phyloP scores from a whole-genome alignment of 345 rosid species.

The Microcos paniculata region DNA sequence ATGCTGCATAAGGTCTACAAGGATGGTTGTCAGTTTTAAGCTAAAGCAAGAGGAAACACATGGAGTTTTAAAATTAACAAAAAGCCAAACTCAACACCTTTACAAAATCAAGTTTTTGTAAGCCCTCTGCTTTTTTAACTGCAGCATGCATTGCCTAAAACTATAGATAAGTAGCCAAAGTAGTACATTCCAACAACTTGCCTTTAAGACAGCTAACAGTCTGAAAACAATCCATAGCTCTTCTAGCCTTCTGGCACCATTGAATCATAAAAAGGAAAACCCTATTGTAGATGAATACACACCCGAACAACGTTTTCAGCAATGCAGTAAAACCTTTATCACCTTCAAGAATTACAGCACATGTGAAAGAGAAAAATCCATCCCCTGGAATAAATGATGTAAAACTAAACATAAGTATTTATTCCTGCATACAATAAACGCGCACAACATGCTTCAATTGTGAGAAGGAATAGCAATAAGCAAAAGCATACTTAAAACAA shows the following conservation, averaged over 20 bases:
- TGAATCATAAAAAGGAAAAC: conserved; percentile 38
- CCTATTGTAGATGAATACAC: conserved; percentile 22
- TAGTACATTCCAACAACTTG: conserved; percentile 27
- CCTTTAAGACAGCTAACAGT: conserved; percentile 45
- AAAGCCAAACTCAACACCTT: neutral
- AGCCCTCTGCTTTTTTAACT: neutral
- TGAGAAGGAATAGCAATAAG: neutral
- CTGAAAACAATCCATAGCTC: conserved; percentile 47
- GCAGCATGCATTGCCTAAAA: neutral
- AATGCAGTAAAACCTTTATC: conserved; percentile 26
- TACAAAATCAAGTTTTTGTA: neutral
- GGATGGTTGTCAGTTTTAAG: neutral
- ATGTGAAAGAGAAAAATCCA: neutral
- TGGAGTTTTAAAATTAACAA: neutral
- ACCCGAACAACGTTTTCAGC: conserved; percentile 11
- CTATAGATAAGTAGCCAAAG: conserved; percentile 8
- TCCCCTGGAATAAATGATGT: neutral
- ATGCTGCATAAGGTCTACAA: neutral
- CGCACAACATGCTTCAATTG: neutral
- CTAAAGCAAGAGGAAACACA: neutral
- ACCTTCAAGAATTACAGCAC: conserved; percentile 16
- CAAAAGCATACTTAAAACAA: neutral
- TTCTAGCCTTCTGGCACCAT: conserved; percentile 49
- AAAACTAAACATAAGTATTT: neutral
- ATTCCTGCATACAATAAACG: neutral